phyloP scores from a whole-genome alignment of 345 rosid species.

The Clausena lansium region DNA sequence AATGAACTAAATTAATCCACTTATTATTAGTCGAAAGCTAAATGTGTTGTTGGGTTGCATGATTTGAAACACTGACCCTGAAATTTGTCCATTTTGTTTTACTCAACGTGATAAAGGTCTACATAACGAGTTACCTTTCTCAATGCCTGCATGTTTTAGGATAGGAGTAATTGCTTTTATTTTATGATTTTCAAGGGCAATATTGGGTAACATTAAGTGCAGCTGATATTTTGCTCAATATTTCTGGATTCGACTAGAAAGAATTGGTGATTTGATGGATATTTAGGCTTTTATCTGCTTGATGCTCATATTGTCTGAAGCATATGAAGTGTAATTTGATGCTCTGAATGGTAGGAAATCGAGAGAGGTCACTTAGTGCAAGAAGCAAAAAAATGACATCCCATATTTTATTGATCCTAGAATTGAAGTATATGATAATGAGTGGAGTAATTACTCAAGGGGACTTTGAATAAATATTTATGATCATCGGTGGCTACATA shows the following conservation, averaged over 20 bases:
- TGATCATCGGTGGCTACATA: neutral
- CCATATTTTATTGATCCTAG: neutral
- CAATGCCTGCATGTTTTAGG: neutral
- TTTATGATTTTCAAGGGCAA: neutral
- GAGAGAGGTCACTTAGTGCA: neutral
- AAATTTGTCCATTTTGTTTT: neutral
- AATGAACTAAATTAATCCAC: neutral
- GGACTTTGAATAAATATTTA: neutral
- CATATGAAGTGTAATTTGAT: neutral
- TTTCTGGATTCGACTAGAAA: neutral
- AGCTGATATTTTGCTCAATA: neutral
- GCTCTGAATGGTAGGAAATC: neutral
- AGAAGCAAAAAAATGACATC: neutral
- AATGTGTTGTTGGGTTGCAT: neutral
- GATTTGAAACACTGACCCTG: neutral
- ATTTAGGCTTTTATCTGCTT: neutral
- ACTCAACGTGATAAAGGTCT: neutral
- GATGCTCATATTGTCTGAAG: neutral
- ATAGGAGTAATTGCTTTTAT: neutral
- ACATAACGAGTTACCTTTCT: neutral
- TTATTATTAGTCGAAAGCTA: too few relatives aligned
- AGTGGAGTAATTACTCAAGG: neutral
- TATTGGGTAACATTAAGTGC: neutral
- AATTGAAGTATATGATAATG: neutral
- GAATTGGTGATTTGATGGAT: neutral